These are phyloP conservation scores for Mortierella sp. DNA, from an alignment of 371 early-diverging fungal genomes.

Conservation along the genomic window DNA sequence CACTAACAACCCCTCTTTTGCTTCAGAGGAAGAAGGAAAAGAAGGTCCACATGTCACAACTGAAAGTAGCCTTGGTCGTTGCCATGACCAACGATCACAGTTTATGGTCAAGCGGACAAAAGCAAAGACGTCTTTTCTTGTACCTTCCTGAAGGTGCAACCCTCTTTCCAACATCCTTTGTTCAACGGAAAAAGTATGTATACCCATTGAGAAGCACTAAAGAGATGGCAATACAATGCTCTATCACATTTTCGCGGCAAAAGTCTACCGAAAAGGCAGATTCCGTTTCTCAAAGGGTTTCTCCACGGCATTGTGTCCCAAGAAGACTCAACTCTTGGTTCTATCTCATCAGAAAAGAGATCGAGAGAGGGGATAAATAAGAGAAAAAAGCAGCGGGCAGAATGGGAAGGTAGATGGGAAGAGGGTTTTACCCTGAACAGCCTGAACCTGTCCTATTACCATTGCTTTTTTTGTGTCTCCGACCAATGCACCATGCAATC, in stretches of 20 bases:
- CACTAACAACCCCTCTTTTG: neutral
- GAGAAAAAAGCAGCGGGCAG: neutral
- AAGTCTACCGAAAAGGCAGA: neutral
- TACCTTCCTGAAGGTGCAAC: neutral
- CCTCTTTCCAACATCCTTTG: neutral
- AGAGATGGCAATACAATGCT: neutral
- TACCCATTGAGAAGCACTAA: neutral
- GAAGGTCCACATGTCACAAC: neutral
- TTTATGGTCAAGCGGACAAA: neutral
- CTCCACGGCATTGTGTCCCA: slow-evolving; percentile 14
- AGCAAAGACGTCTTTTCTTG: neutral
- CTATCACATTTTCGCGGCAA: neutral
- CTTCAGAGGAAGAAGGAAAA: neutral
- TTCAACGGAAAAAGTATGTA: neutral
- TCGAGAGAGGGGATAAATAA: neutral
- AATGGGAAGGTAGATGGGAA: slow-evolving; percentile 16
- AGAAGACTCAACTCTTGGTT: neutral
- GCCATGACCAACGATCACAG: neutral
- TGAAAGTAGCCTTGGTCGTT: neutral
- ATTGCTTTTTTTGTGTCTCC: neutral
- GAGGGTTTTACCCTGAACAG: too few relatives aligned
- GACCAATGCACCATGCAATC: slow-evolving; percentile 1
- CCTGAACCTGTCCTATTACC: too few relatives aligned
- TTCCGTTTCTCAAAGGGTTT: neutral
- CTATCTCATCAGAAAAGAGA: slow-evolving; percentile 1